Conservation (phyloP, 495 filamentous ascomycete species). For the Podospora pseudocomata region DNA sequence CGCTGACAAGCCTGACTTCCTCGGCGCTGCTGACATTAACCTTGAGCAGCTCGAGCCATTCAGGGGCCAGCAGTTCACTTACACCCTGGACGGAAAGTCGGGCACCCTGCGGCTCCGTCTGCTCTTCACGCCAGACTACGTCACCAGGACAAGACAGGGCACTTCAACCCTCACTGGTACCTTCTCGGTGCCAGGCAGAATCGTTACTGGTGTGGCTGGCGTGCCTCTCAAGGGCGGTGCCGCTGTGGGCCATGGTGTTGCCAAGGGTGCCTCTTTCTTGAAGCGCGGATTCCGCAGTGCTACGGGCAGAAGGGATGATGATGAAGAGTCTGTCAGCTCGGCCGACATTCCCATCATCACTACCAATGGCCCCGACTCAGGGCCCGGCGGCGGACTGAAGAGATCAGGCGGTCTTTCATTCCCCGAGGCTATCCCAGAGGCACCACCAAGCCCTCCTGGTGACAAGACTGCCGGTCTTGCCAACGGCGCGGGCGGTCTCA, state of each 20-base stretch:
- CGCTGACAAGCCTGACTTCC: constrained; percentile 82
- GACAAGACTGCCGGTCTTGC: constrained; percentile 24
- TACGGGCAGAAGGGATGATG: constrained; percentile 52
- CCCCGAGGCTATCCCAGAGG: constrained; percentile 21
- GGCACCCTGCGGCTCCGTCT: constrained; percentile 77
- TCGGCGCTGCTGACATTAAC: constrained; percentile 75
- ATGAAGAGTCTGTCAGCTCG: constrained; percentile 28
- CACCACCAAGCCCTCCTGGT: constrained; percentile 38
- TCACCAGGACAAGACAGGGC: constrained; percentile 81
- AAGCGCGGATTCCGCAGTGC: constrained; percentile 65
- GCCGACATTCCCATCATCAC: constrained; percentile 46
- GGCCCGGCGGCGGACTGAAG: constrained; percentile 33
- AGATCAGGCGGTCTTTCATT: constrained; percentile 33
- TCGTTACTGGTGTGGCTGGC: constrained; percentile 72
- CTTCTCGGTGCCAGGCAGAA: constrained; percentile 84
- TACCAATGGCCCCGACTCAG: constrained; percentile 34
- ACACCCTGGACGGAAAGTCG: constrained; percentile 85
- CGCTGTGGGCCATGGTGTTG: constrained; percentile 73
- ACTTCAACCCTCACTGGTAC: constrained; percentile 92
- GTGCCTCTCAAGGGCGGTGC: constrained; percentile 89
- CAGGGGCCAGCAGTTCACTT: constrained; percentile 62
- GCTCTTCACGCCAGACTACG: constrained; percentile 92
- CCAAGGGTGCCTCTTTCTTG: constrained; percentile 84
- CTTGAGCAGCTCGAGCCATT: constrained; percentile 83
- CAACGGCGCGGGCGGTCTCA: constrained; percentile 35